These are phyloP conservation scores for Danielozyma ontarioensis DNA, from an alignment of 805 yeast genomes.

Conservation along the genomic window DNA sequence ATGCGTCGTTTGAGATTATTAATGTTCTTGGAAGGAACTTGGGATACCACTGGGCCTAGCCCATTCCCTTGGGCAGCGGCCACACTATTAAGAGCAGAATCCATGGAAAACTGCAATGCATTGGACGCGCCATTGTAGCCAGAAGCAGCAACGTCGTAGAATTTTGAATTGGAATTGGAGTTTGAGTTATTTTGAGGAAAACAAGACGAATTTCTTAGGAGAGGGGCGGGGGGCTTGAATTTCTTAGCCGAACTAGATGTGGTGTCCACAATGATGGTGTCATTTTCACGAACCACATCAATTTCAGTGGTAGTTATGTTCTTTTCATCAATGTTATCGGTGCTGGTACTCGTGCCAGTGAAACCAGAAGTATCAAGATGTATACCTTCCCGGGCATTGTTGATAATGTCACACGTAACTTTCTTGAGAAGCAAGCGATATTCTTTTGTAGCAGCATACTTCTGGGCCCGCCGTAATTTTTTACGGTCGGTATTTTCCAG, in stretches of 20 bases:
- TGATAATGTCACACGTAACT: constrained; percentile 29
- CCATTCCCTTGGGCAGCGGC: constrained; percentile 43
- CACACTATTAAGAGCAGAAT: constrained; percentile 31
- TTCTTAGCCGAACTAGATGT: constrained; percentile 5
- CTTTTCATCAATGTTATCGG: constrained; percentile 12
- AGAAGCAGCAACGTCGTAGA: constrained; percentile 40
- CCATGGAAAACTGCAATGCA: constrained; percentile 36
- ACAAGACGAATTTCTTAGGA: constrained; percentile 35
- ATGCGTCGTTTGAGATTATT: constrained; percentile 45
- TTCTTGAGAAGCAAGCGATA: constrained; percentile 35
- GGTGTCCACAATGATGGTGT: constrained; percentile 10
- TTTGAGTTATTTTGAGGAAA: constrained; percentile 29
- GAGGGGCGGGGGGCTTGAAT: constrained; percentile 20
- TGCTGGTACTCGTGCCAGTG: constrained; percentile 23
- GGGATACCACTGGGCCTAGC: constrained; percentile 54
- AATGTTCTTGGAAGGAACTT: constrained; percentile 49
- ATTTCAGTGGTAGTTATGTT: not conserved
- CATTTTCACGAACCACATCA: constrained; percentile 9
- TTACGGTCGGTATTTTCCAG: constrained; percentile 37
- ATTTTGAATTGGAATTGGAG: constrained; percentile 32
- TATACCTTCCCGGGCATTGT: constrained; percentile 18
- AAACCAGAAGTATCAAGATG: constrained; percentile 9
- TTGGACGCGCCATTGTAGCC: constrained; percentile 42
- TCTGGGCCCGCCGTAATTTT: constrained; percentile 33
- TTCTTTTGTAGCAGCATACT: constrained; percentile 36